A percentile compares a stretch with the other conserved stretches of the same genome.
Evolutionary conservation across 2,329 filamentous ascomycete species (phyloP).

Genomic region (Bretziella fagacearum): DNA sequence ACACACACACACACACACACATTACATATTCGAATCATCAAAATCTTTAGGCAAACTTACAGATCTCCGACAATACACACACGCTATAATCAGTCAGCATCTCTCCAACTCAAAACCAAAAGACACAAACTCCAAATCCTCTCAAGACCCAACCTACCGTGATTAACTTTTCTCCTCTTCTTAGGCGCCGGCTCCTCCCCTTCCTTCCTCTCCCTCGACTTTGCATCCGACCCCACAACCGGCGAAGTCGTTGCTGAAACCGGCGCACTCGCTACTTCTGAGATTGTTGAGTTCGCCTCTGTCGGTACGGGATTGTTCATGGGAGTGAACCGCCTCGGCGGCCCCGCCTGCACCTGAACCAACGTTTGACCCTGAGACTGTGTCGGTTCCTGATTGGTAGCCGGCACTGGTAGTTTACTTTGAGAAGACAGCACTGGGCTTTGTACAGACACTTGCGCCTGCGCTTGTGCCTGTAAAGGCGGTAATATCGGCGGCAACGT

Average conservation of each 20-base stretch:
- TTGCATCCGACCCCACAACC: conserved; percentile 1
- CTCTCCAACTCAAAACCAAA: conserved; percentile 14
- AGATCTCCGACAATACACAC: conserved; percentile 79
- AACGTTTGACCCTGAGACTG: neutral
- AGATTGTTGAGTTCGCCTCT: neutral
- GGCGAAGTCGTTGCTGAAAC: neutral
- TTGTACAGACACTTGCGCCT: no score
- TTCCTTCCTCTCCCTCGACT: neutral
- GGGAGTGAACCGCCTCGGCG: neutral
- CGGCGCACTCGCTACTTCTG: neutral
- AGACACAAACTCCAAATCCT: no score
- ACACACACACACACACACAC: neutral
- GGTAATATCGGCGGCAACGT: neutral
- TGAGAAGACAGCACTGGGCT: no score
- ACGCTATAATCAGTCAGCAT: conserved; percentile 41
- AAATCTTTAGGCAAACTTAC: conserved; percentile 38
- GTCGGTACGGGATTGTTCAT: neutral
- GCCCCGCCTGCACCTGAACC: neutral
- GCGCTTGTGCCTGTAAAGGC: neutral
- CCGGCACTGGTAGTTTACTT: no score
- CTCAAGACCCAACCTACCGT: conserved; percentile 64
- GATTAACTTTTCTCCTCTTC: conserved; percentile 79
- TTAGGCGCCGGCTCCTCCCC: conserved; percentile 32
- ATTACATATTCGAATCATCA: neutral
- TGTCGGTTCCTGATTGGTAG: neutral